Conservation (phyloP, 2,329 filamentous ascomycete genomes). For the Rhinocladiella mackenziei region DNA sequence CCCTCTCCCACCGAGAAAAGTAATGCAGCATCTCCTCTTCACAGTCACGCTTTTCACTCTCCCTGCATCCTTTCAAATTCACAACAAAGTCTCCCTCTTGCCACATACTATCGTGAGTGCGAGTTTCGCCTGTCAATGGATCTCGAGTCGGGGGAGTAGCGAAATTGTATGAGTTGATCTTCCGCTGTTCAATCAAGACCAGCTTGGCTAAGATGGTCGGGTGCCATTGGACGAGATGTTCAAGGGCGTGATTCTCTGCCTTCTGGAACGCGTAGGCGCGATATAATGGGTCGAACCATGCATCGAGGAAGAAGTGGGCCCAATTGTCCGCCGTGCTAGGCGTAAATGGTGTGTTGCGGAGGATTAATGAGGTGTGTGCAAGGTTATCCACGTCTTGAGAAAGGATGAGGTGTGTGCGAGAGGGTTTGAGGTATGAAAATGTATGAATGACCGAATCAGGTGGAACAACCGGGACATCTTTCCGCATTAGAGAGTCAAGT, state of each 20-base stretch:
- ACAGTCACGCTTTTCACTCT: constrained; percentile 58
- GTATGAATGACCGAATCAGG: constrained; percentile 97
- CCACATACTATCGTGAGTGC: constrained; percentile 58
- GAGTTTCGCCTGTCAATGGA: constrained; percentile 36
- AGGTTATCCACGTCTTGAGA: constrained; percentile 81
- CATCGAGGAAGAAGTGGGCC: constrained; percentile 87
- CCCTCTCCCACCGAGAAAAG: constrained; percentile 42
- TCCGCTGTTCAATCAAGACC: constrained; percentile 80
- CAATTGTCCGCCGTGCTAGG: constrained; percentile 61
- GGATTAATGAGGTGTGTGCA: constrained; percentile 69
- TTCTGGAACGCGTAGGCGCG: constrained; percentile 94
- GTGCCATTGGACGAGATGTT: constrained; percentile 93
- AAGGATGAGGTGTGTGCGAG: constrained; percentile 75
- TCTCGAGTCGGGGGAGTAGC: constrained; percentile 26
- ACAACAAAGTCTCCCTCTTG: constrained; percentile 81
- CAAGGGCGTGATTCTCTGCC: constrained; percentile 84
- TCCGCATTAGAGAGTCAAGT: constrained; percentile 76
- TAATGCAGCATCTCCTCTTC: constrained; percentile 64
- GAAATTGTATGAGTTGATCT: constrained; percentile 72
- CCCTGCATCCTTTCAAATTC: constrained; percentile 69
- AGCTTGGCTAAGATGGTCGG: constrained; percentile 89
- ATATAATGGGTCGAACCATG: constrained; percentile 94
- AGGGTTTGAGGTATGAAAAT: constrained; percentile 71
- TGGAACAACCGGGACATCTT: constrained; percentile 80
- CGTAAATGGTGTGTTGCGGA: constrained; percentile 47